These are phyloP conservation scores for Carallia brachiata DNA, from an alignment of 345 rosid genomes.

Conservation along the genomic window DNA sequence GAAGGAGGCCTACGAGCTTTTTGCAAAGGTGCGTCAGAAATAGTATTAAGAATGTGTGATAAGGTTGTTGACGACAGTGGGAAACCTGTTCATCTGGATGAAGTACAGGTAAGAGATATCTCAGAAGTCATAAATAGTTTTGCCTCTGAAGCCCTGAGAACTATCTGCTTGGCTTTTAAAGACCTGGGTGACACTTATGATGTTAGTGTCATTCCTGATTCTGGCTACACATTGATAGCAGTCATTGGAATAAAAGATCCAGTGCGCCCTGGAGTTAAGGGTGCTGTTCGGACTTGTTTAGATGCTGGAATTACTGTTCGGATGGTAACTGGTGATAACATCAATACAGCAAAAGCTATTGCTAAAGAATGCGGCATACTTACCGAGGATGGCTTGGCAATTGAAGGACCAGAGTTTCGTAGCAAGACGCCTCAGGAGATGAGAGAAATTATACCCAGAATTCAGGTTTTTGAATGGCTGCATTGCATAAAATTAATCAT, in stretches of 20 bases:
- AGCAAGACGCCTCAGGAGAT: slow-evolving; percentile 24
- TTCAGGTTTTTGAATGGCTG: slow-evolving; percentile 57
- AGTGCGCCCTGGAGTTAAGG: slow-evolving; percentile 88
- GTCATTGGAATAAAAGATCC: slow-evolving; percentile 95
- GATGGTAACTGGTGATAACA: slow-evolving; percentile 98
- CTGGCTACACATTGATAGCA: slow-evolving; percentile 53
- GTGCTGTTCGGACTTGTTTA: slow-evolving; percentile 81
- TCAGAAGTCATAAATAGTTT: slow-evolving; percentile 58
- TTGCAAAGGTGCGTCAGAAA: slow-evolving; percentile 97
- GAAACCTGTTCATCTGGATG: slow-evolving; percentile 49
- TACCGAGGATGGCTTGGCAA: slow-evolving; percentile 66
- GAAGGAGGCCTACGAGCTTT: slow-evolving; percentile 61
- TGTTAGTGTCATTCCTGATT: slow-evolving; percentile 53
- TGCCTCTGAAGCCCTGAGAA: slow-evolving; percentile 82
- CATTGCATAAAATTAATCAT: neutral
- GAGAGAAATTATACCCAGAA: slow-evolving; percentile 51
- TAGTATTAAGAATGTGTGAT: slow-evolving; percentile 77
- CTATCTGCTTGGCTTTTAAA: slow-evolving; percentile 76
- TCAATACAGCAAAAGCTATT: slow-evolving; percentile 91
- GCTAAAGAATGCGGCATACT: slow-evolving; percentile 97
- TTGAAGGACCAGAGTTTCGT: slow-evolving; percentile 29
- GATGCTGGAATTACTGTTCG: slow-evolving; percentile 93
- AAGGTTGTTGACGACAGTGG: slow-evolving; percentile 59
- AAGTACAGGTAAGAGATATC: slow-evolving; percentile 41
- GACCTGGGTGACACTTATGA: slow-evolving; percentile 50